Evolutionary conservation across 2,329 filamentous ascomycete genomes (phyloP).

Genomic region (Aspergillus unguis): DNA sequence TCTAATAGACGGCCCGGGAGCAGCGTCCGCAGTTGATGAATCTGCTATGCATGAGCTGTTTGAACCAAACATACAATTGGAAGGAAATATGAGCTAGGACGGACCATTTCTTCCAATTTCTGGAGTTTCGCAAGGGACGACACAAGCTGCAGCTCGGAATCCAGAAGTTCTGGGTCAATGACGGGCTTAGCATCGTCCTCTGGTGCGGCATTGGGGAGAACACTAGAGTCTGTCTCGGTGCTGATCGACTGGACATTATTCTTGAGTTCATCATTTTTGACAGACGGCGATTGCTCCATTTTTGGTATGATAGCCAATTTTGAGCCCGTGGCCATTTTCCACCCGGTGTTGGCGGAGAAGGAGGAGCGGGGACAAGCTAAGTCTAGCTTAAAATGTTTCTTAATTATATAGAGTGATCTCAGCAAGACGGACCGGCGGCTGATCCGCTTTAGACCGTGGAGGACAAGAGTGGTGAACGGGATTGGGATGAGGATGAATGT

Average conservation of each 20-base stretch:
- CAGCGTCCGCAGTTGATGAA: slow-evolving; percentile 42
- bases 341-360: background rate
- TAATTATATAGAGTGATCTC: background rate
- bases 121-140: slow-evolving; percentile 41
- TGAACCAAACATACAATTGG: background rate
- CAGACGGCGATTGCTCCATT: slow-evolving; percentile 12
- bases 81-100: background rate
- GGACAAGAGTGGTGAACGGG: background rate
- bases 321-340: slow-evolving; percentile 8
- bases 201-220: background rate
- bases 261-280: slow-evolving; percentile 1
- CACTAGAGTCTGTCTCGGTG: background rate
- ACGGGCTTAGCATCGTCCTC: background rate
- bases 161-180: slow-evolving; percentile 19
- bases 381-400: too few relatives aligned
- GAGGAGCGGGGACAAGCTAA: background rate
- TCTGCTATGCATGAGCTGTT: slow-evolving; percentile 26
- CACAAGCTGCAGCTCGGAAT: slow-evolving; percentile 38
- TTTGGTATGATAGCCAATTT: slow-evolving; percentile 17
- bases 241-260: background rate
- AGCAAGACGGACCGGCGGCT: too few relatives aligned
- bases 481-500: too few relatives aligned
- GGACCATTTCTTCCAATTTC: slow-evolving; percentile 35
- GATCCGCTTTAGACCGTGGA: background rate
- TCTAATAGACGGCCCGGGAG: slow-evolving; percentile 41